Base-by-base conservation (phyloP, 1,284 basidiomycete genomes). In the Cutaneotrichosporon cavernicola region DNA sequence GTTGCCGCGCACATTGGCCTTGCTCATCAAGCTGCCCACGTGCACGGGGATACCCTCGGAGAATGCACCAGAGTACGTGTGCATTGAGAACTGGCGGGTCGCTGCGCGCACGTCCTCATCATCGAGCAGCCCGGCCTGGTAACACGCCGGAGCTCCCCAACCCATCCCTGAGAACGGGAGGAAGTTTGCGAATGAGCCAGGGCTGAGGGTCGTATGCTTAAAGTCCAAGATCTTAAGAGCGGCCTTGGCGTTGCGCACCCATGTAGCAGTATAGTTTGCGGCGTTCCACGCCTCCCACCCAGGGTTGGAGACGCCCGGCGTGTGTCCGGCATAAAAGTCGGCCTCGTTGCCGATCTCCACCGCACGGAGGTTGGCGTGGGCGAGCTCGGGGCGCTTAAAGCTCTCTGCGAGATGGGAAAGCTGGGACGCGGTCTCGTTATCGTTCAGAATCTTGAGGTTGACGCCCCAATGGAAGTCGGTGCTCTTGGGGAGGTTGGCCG, bases 381-480 rank as follows among this genome's bases (percentile, higher is more conserved):
- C 16, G 21, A 31, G 13, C 31, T 46, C 21, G 31, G 14, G 9
- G 18, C 46, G 59, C 9, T 9, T 22, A 56, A 70, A 73, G 21
- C 64, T 62, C 11, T 67, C 67, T 11, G 56, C 36, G 64, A 90
- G 84, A 0, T 86, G 84, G 61, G 81, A 78, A 0, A 85, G 84
- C 77, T 88, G 84, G n/a, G 86, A 83, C 56, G 84, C 83, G 0
- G 84, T 85, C 50, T 86, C 84, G 38, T 85, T 87, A 61, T 85
- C 64, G 69, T 89, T 88, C 63, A 84, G 78, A 36, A 79, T 70
- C 46, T 58, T 58, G 26, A 89, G 76, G 73, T 89, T 89, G 61
- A 89, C 81, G n/a, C 88, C 89, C 86, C 86, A 89, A 82, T 86
- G 67, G 88, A 86, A 69, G 82, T 83, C 2, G 5, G 72, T 73